phyloP scores from a whole-genome alignment of 2,329 filamentous ascomycete species.

The Pyrenophora teres region DNA sequence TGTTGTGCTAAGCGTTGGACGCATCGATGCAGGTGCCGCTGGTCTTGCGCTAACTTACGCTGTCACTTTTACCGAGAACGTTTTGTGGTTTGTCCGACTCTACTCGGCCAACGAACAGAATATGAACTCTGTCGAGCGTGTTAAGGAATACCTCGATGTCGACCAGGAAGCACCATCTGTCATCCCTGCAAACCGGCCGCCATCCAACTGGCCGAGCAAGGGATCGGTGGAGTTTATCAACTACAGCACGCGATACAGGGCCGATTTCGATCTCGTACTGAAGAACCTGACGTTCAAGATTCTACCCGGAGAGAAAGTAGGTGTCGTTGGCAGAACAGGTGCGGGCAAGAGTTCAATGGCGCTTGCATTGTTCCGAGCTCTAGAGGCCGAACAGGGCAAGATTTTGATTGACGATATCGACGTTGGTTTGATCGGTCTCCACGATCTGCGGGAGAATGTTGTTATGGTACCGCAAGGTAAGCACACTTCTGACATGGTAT shows the following conservation, averaged over 20 bases:
- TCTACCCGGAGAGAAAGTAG: slow-evolving; percentile 84
- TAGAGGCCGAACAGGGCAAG: slow-evolving; percentile 87
- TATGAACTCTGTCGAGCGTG: slow-evolving; percentile 98
- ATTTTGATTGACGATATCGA: slow-evolving; percentile 93
- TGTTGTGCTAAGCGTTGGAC: slow-evolving; percentile 80
- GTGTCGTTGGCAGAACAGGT: slow-evolving; percentile 92
- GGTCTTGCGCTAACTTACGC: slow-evolving; percentile 95
- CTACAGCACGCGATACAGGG: slow-evolving; percentile 87
- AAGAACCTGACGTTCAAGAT: slow-evolving; percentile 86
- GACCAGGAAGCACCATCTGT: slow-evolving; percentile 87
- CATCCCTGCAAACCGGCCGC: slow-evolving; percentile 77
- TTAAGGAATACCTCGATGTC: slow-evolving; percentile 96
- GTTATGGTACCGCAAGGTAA: slow-evolving; percentile 88
- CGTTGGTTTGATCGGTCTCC: slow-evolving; percentile 86
- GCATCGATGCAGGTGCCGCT: slow-evolving; percentile 85
- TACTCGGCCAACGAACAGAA: slow-evolving; percentile 98
- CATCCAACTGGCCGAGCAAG: slow-evolving; percentile 79
- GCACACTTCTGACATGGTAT: background rate
- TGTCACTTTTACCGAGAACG: slow-evolving; percentile 94
- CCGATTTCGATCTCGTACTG: slow-evolving; percentile 85
- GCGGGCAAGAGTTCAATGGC: slow-evolving; percentile 96
- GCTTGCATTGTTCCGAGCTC: slow-evolving; percentile 86
- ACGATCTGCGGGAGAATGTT: slow-evolving; percentile 88
- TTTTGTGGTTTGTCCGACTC: slow-evolving; percentile 92
- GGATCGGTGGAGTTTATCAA: slow-evolving; percentile 85